Evolutionary conservation across 192 early-diverging fungal genomes (phyloP).

Genomic region (Coemansia sp.): DNA sequence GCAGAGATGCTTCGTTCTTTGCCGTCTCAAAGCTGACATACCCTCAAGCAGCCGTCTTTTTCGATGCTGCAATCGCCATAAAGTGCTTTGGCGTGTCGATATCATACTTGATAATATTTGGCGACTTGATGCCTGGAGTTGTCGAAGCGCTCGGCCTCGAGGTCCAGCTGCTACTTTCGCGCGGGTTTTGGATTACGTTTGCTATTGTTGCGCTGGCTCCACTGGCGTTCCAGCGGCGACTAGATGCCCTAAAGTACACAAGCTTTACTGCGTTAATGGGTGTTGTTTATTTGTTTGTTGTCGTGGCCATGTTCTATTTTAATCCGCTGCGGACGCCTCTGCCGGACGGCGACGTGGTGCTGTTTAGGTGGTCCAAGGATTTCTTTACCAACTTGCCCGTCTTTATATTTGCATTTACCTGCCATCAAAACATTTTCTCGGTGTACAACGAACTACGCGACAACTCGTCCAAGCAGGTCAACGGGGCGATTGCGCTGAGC

Average conservation of each 20-base stretch:
- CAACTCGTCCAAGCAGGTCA: constrained; percentile 71
- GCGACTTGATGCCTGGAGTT: constrained; percentile 87
- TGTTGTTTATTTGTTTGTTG: constrained; percentile 80
- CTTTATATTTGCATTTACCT: constrained; percentile 99
- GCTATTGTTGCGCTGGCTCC: constrained; percentile 73
- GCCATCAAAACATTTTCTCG: constrained; percentile 97
- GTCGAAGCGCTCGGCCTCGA: constrained; percentile 35
- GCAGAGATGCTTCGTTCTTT: constrained; percentile 87
- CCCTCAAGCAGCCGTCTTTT: constrained; percentile 80
- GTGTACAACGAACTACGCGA: constrained; percentile 93
- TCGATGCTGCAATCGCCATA: constrained; percentile 95
- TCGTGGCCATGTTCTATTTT: constrained; percentile 78
- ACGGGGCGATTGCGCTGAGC: constrained; percentile 69
- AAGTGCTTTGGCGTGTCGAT: constrained; percentile 98
- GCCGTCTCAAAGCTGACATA: constrained; percentile 88
- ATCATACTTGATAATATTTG: constrained; percentile 93
- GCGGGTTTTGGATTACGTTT: constrained; percentile 84
- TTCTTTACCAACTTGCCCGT: constrained; percentile 84
- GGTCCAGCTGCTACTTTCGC: constrained; percentile 55
- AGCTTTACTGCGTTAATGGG: constrained; percentile 82
- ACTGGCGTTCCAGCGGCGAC: constrained; percentile 72
- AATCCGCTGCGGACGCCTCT: constrained; percentile 60
- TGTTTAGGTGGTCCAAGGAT: constrained; percentile 59
- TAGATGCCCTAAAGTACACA: constrained; percentile 91
- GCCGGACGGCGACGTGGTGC: constrained; percentile 60